Evolutionary conservation across 1,139 yeast species (phyloP).

Genomic region (Kluyveromyces sp.): DNA sequence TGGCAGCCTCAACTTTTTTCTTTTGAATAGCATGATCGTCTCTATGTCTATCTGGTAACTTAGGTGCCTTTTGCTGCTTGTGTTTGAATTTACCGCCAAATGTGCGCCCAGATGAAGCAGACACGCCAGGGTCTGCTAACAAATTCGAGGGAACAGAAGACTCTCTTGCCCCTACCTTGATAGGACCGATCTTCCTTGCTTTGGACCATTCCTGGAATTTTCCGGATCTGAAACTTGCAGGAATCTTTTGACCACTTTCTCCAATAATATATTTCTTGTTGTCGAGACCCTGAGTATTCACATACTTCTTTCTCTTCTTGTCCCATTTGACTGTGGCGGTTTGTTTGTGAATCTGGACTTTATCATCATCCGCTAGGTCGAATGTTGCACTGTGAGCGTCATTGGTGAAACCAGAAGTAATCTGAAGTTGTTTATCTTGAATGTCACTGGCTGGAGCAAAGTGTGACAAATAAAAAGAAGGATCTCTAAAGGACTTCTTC

Average conservation of each 20-base stretch:
- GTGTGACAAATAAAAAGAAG: conserved; percentile 80
- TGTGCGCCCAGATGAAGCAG: conserved; percentile 26
- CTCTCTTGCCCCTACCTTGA: conserved; percentile 53
- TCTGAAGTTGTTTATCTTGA: conserved; percentile 74
- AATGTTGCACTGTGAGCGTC: conserved; percentile 82
- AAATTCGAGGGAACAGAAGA: conserved; percentile 28
- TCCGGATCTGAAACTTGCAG: conserved; percentile 89
- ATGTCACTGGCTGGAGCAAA: conserved; percentile 76
- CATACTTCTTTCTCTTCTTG: conserved; percentile 83
- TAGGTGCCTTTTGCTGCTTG: conserved; percentile 71
- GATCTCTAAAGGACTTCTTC: conserved; percentile 60
- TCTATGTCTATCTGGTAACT: conserved; percentile 78
- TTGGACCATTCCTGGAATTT: conserved; percentile 87
- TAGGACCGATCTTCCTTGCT: conserved; percentile 51
- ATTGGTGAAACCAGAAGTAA: conserved; percentile 62
- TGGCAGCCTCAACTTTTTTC: conserved; percentile 74
- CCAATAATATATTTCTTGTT: conserved; percentile 79
- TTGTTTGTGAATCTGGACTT: conserved; percentile 51
- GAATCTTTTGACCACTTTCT: conserved; percentile 88
- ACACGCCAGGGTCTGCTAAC: conserved; percentile 27
- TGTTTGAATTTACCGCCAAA: conserved; percentile 57
- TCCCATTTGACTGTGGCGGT: conserved; percentile 87
- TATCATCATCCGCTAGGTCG: conserved; percentile 78
- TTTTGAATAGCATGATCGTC: conserved; percentile 82
- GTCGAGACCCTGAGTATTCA: conserved; percentile 73